Base-by-base conservation (phyloP, 116 monocot genomes). In the Posidonia oceanica region DNA sequence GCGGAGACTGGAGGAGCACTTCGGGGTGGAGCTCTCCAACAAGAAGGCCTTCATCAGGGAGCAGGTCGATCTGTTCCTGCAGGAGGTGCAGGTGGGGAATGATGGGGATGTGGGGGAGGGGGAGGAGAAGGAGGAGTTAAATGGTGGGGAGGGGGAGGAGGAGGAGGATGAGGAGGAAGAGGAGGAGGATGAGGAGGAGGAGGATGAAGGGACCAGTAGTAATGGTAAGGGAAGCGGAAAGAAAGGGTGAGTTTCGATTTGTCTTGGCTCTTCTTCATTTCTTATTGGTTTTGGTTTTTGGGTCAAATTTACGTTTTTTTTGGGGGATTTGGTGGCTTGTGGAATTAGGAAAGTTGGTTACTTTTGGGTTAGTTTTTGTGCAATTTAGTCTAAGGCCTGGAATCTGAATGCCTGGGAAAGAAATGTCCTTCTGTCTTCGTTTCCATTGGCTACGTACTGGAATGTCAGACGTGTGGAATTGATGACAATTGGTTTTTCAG, bases 11-110 rank as follows among this genome's bases (percentile, higher is more conserved):
- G 93, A 98, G 87, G 76, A 80, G 64, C 82, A 98, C 72, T 93
- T 98, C 72, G 77, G 75, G 22, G 68, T 87, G 63, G 83, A 87
- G 68, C 80, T 91, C 52, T 80, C 84, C 15, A 75, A 82, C 17
- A 86, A 80, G 85, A 92, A 90, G 83, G 77, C 70, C 20, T 93
- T 98, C 79, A 84, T 98, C 22, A 71, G 92, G 22, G 82, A 93
- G 75, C 93, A 98, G 81, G 79, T 98, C 63, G 87, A 90, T 61
- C 72, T 93, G 21, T 87, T 85, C 74, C 68, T 90, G 4, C 66
- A 74, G 72, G 80, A 73, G 59, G 75, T 85, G 59, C 36, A 64
- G 10, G 53, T 41, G 17, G 61, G 54, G 11, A 17, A 17, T 21
- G 54, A 70, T 53, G 71, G 71, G 48, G 74, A 76, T 39, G 63